Conservation (phyloP, 2,329 filamentous ascomycete species). For the Fonsecaea multimorphosa region DNA sequence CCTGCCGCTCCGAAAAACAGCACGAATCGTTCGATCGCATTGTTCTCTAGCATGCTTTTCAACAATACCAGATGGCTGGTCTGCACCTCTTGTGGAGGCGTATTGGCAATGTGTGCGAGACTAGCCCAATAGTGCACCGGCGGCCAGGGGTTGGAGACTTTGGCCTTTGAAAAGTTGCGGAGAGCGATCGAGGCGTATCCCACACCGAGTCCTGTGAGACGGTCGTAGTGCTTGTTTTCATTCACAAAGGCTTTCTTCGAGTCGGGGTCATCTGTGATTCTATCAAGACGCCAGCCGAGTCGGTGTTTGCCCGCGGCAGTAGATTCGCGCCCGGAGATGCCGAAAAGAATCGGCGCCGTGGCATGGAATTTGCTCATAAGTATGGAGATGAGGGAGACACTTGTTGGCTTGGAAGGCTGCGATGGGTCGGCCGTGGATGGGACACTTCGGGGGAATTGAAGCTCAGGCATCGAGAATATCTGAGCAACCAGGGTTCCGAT, state of each 20-base stretch:
- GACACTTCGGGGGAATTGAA: constrained; percentile 45
- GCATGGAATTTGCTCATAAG: constrained; percentile 85
- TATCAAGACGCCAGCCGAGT: constrained; percentile 75
- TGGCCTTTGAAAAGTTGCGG: constrained; percentile 76
- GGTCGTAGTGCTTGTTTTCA: constrained; percentile 76
- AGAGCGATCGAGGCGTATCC: constrained; percentile 84
- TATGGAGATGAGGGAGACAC: constrained; percentile 75
- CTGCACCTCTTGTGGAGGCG: constrained; percentile 70
- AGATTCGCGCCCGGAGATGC: constrained; percentile 75
- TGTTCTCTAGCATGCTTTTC: constrained; percentile 69
- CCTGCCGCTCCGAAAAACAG: constrained; percentile 80
- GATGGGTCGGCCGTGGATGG: constrained; percentile 8
- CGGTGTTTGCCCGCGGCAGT: constrained; percentile 69
- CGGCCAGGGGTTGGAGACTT: constrained; percentile 74
- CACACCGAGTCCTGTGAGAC: constrained; percentile 81
- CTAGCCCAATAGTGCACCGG: constrained; percentile 82
- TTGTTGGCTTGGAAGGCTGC: constrained; percentile 60
- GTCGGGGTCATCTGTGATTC: constrained; percentile 53
- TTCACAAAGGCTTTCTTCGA: constrained; percentile 60
- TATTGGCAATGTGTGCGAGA: constrained; percentile 77
- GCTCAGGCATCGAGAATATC: constrained; percentile 73
- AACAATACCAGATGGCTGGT: constrained; percentile 75
- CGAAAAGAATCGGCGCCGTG: constrained; percentile 83
- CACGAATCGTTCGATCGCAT: constrained; percentile 76
- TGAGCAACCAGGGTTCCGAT: constrained; percentile 78